Evolutionary conservation across 371 early-diverging fungal genomes (phyloP), one percentile per base, ranked within the genome.

Genomic region (Mucor lusitanicus): DNA sequence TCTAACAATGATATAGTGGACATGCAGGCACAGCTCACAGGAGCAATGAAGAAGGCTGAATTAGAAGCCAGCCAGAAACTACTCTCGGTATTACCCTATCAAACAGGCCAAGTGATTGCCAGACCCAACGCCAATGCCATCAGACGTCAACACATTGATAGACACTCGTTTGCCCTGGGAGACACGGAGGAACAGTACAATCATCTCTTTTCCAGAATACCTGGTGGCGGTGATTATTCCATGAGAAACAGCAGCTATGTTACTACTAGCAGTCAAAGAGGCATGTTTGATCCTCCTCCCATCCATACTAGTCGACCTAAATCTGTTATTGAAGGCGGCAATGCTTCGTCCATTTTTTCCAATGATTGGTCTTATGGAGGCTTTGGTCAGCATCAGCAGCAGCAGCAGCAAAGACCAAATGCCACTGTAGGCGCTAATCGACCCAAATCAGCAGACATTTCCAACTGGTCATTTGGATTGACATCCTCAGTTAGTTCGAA

Each of bases 151-250:
- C 73, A 84, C 30, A 81, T 83, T 54, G 92, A 91, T 65, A 87
- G 92, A 57, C 91, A 92, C 70, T 90, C 92, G 4, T 85, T 89
- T 63, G 84, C 88, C 3, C 74, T 86, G 17, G 85, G 83, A 8
- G 85, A 85, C 42, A 82, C 80, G 17, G 81, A 85, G 57, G 87
- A 84, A 64, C n/a, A n/a, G n/a, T 83, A 81, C 44, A 76, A 70
- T 50, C 71, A 78, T 25, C 59, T 84, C 21, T 79, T 81, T 56
- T 60, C 78, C 3, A 63, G 68, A 63, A 75, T 27, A 53, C 64
- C 39, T 66, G n/a, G n/a, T n/a, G n/a, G n/a, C n/a, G 19, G 72
- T 65, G 8, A 70, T 74, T 60, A 78, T 71, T 44, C 62, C 25
- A 37, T 68, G 25, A 40, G 27, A 11, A 57, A 59, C n/a, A n/a